Evolutionary conservation across 208 protist species (phyloP).

Genomic region (Crithidia bombi): DNA sequence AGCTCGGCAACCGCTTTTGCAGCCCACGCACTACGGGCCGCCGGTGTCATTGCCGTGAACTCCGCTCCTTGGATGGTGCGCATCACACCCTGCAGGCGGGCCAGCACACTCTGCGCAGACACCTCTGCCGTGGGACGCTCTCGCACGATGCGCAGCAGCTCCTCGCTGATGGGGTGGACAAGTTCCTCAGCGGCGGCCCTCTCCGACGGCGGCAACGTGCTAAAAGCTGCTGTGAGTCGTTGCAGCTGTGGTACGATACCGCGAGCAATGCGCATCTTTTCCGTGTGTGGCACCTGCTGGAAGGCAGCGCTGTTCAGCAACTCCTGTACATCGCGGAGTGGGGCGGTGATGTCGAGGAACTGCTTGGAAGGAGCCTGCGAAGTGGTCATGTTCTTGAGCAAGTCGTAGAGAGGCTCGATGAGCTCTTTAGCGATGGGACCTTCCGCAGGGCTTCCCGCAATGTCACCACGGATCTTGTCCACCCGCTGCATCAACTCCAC

Average conservation of each 20-base stretch:
- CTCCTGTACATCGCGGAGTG: conserved; percentile 43
- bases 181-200: conserved; percentile 38
- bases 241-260: conserved; percentile 56
- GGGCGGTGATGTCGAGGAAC: conserved; percentile 43
- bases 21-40: conserved; percentile 37
- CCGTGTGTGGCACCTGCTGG: conserved; percentile 27
- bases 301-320: conserved; percentile 50
- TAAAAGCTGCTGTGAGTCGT: conserved; percentile 40
- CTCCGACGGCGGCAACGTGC: conserved; percentile 44
- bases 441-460: conserved; percentile 17
- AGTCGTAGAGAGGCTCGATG: conserved; percentile 54
- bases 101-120: conserved; percentile 32
- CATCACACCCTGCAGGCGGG: conserved; percentile 50
- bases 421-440: conserved; percentile 43
- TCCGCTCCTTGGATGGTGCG: conserved; percentile 41
- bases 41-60: conserved; percentile 36
- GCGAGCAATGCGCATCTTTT: conserved; percentile 34
- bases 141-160: conserved; percentile 22
- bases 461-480: conserved; percentile 27
- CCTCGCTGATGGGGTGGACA: conserved; percentile 51
- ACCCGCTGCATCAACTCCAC: conserved; percentile 35
- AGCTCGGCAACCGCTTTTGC: conserved; percentile 27
- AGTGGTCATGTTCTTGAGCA: conserved; percentile 39
- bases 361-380: conserved; percentile 19
- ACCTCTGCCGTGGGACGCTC: not conserved